Conservation (phyloP, 805 yeast genomes). For the Hanseniaspora clermontiae region DNA sequence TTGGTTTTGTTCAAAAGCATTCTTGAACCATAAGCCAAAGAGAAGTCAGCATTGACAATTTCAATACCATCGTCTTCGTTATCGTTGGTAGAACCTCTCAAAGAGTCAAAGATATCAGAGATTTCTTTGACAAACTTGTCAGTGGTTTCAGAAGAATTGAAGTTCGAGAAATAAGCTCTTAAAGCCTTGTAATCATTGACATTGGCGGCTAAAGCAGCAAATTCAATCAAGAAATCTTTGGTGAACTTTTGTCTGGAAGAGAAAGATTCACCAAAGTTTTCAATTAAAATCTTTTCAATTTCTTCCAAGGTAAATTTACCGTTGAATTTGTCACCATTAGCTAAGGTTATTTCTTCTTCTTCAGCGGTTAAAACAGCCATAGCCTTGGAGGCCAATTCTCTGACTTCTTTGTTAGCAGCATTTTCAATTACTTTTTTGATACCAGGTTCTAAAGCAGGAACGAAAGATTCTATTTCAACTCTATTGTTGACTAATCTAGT, state of each 20-base stretch:
- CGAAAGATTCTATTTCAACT: conserved; percentile 74
- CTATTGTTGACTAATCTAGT: conserved; percentile 91
- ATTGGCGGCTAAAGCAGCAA: conserved; percentile 51
- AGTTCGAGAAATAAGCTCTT: conserved; percentile 38
- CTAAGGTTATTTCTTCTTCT: conserved; percentile 36
- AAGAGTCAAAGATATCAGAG: conserved; percentile 41
- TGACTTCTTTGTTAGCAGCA: conserved; percentile 91
- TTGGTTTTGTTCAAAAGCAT: conserved; percentile 91
- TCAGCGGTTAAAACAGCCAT: conserved; percentile 70
- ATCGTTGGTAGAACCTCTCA: conserved; percentile 35
- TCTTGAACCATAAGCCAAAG: conserved; percentile 93
- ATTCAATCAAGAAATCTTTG: conserved; percentile 38
- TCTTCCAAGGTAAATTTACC: conserved; percentile 54
- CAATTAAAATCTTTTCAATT: conserved; percentile 33
- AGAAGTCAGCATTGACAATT: conserved; percentile 87
- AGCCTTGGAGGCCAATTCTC: conserved; percentile 85
- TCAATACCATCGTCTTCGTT: conserved; percentile 68
- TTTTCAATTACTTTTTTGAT: conserved; percentile 74
- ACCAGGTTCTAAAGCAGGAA: conserved; percentile 85
- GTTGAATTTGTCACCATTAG: conserved; percentile 48
- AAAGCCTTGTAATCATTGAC: conserved; percentile 62
- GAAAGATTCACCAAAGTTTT: conserved; percentile 22
- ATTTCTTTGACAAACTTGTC: conserved; percentile 36
- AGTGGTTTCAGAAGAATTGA: conserved; percentile 31
- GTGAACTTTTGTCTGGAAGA: conserved; percentile 30